A percentile compares a stretch with the other conserved stretches of the same genome.
Evolutionary conservation across 2,329 filamentous ascomycete species (phyloP).

Genomic region (Orbilia brochopaga): DNA sequence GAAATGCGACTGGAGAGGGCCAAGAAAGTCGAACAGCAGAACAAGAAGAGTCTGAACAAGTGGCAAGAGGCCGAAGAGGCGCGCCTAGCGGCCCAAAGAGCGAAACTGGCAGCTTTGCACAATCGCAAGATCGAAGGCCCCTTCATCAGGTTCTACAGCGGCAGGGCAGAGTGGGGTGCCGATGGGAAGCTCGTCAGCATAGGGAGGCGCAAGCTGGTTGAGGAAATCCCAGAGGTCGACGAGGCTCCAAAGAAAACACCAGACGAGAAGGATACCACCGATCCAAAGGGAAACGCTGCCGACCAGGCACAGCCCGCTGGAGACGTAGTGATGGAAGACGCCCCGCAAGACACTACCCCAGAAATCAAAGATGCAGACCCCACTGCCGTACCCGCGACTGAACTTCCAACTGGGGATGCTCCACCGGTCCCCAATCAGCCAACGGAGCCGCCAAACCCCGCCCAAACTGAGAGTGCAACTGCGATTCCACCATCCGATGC

Average conservation of each 20-base stretch:
- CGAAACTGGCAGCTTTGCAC: conserved; percentile 84
- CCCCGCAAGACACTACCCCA: background rate
- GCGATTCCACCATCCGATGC: conserved; percentile 47
- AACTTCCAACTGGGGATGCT: conserved; percentile 2
- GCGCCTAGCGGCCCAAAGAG: conserved; percentile 80
- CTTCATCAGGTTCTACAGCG: conserved; percentile 91
- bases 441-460: conserved; percentile 16
- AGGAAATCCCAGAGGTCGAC: conserved; percentile 51
- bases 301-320: conserved; percentile 32
- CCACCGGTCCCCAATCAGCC: conserved; percentile 14
- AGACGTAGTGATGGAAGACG: conserved; percentile 41
- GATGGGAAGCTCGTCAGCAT: conserved; percentile 75
- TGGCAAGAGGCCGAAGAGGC: conserved; percentile 94
- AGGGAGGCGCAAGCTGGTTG: conserved; percentile 62
- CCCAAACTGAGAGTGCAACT: conserved; percentile 50
- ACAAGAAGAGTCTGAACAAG: conserved; percentile 85
- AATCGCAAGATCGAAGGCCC: conserved; percentile 85
- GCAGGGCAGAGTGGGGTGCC: conserved; percentile 73
- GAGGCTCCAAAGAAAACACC: conserved; percentile 30
- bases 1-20: conserved; percentile 83
- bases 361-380: background rate
- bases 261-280: conserved; percentile 32
- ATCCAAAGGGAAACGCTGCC: conserved; percentile 27
- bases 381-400: background rate
- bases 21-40: conserved; percentile 79